Percentiles rank a stretch among this genome's conserved stretches.
Conservation (phyloP, 2,329 filamentous ascomycete species). For the Tolypocladium amazonense region DNA sequence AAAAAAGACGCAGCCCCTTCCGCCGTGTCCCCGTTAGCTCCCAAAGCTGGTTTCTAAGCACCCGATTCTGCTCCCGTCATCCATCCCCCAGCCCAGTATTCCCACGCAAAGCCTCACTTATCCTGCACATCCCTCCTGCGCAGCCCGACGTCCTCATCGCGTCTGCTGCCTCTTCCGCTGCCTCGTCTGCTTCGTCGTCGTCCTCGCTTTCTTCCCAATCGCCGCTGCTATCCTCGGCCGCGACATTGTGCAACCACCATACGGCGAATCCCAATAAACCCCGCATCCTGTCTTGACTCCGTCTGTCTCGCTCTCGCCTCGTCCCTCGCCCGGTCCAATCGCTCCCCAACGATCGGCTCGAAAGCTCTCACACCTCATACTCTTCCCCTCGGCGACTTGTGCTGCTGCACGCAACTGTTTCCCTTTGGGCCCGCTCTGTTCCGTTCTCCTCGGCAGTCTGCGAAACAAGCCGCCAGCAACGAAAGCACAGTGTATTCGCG, state of each 20-base stretch:
- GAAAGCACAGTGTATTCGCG: background rate
- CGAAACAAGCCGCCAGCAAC: background rate
- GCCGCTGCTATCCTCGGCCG: background rate
- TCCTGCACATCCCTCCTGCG: background rate
- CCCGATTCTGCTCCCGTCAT: background rate
- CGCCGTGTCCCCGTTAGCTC: background rate
- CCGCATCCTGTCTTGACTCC: background rate
- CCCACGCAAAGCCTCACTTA: background rate
- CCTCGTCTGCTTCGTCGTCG: background rate
- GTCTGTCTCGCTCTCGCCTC: background rate
- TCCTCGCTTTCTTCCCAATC: background rate
- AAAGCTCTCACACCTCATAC: background rate
- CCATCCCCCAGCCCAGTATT: background rate
- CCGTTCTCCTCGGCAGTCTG: background rate
- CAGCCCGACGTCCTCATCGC: background rate
- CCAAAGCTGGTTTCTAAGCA: conserved; percentile 1
- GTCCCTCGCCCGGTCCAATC: background rate
- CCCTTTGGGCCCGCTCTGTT: background rate
- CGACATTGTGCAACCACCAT: background rate
- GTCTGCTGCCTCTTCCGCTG: background rate
- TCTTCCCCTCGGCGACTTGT: background rate
- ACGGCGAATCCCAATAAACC: background rate
- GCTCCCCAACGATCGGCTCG: background rate
- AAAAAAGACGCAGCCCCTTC: background rate
- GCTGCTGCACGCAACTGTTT: no score